Evolutionary conservation across 2,329 filamentous ascomycete species (phyloP).

Genomic region (Colletotrichum limetticola): DNA sequence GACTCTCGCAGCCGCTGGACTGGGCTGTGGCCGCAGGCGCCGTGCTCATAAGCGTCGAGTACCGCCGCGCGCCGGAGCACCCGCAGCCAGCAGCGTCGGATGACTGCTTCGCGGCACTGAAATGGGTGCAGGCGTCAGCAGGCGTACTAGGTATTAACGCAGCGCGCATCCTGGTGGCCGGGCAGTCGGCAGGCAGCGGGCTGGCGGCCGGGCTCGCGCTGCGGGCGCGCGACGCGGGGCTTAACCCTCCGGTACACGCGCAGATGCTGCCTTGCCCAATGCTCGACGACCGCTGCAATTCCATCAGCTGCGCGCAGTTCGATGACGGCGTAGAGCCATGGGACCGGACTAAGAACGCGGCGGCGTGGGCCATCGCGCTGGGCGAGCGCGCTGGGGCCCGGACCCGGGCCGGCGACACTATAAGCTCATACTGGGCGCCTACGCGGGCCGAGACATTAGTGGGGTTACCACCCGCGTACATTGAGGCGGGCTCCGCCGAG

Average conservation of each 20-base stretch:
- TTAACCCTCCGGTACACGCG: conserved; percentile 30
- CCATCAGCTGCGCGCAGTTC: conserved; percentile 36
- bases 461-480: conserved; percentile 36
- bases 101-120: conserved; percentile 37
- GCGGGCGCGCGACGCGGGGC: conserved; percentile 36
- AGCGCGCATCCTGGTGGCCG: conserved; percentile 33
- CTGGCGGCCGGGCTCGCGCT: neutral
- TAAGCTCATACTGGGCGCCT: conserved; percentile 36
- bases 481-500: conserved; percentile 38
- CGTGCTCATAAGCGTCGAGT: conserved; percentile 40
- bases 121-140: conserved; percentile 35
- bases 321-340: conserved; percentile 36
- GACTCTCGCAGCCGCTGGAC: conserved; percentile 36
- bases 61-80: conserved; percentile 41
- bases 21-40: conserved; percentile 35
- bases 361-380: conserved; percentile 33
- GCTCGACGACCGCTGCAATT: conserved; percentile 38
- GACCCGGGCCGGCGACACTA: conserved; percentile 25
- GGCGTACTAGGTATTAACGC: conserved; percentile 33
- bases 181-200: conserved; percentile 27
- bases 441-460: conserved; percentile 35
- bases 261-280: conserved; percentile 40
- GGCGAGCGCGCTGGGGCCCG: neutral
- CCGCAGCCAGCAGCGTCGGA: conserved; percentile 37
- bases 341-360: conserved; percentile 33